Base-by-base conservation (phyloP, 1,284 basidiomycete genomes). In the Tilletiopsis washingtonensis region DNA sequence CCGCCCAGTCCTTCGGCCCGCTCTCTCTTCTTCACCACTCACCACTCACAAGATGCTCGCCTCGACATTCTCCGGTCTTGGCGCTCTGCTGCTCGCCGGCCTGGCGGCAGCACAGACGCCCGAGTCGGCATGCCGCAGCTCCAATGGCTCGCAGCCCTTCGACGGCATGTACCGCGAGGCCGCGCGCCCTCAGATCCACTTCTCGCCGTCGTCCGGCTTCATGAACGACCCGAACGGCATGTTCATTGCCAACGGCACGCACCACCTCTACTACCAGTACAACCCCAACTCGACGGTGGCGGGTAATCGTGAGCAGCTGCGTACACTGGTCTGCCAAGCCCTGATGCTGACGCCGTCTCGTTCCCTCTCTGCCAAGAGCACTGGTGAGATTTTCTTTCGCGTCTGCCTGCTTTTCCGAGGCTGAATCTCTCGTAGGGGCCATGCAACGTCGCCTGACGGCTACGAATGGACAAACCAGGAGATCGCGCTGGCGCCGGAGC, bases 341-440 rank as follows among this genome's bases (percentile, higher is more conserved):
- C n/a, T n/a, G n/a, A n/a, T n/a, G n/a, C n/a, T n/a, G n/a, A n/a
- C n/a, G n/a, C n/a, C n/a, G n/a, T n/a, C n/a, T n/a, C n/a, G n/a
- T n/a, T n/a, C n/a, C n/a, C n/a, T n/a, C n/a, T n/a, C n/a, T n/a
- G n/a, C n/a, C n/a, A n/a, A n/a, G n/a, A n/a, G n/a, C n/a, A n/a
- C n/a, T n/a, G n/a, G n/a, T n/a, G n/a, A n/a, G n/a, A n/a, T n/a
- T n/a, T n/a, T n/a, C n/a, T n/a, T n/a, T n/a, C n/a, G n/a, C n/a
- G n/a, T n/a, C n/a, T n/a, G n/a, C n/a, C n/a, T n/a, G n/a, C n/a
- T n/a, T n/a, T n/a, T n/a, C n/a, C n/a, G n/a, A n/a, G n/a, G n/a
- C n/a, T n/a, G n/a, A n/a, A n/a, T n/a, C n/a, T n/a, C n/a, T n/a
- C 74, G 76, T 56, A 77, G 76, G 76, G 75, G 75, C 45, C 76